Evolutionary conservation across 768 basidiomycete species (phyloP).

Genomic region (Pleurotus platypus): DNA sequence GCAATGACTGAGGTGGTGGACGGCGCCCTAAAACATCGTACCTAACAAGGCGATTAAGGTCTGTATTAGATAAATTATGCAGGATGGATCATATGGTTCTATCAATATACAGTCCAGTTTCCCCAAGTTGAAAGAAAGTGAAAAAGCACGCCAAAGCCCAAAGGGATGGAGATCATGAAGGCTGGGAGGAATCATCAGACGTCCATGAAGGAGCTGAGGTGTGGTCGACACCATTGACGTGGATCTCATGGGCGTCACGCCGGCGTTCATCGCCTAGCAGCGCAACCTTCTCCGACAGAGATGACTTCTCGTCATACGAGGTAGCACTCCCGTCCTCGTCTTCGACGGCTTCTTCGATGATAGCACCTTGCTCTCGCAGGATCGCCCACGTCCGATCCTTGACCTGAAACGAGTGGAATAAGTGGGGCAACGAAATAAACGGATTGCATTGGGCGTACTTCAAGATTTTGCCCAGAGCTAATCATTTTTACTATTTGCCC

Average conservation of each 20-base stretch:
- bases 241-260: background rate
- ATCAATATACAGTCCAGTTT: background rate
- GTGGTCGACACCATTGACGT: background rate
- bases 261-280: slow-evolving; percentile 29
- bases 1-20: slow-evolving; percentile 67
- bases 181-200: background rate
- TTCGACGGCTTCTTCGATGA: slow-evolving; percentile 58
- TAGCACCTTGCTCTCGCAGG: slow-evolving; percentile 59
- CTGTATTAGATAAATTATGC: background rate
- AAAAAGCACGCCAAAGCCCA: too few relatives aligned
- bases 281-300: slow-evolving; percentile 34
- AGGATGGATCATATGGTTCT: background rate
- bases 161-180: too few relatives aligned
- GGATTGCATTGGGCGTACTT: slow-evolving; percentile 32
- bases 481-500: slow-evolving; percentile 76
- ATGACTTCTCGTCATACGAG: slow-evolving; percentile 43
- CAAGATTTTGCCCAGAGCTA: slow-evolving; percentile 75
- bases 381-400: slow-evolving; percentile 56
- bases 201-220: background rate
- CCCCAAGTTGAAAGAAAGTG: too few relatives aligned
- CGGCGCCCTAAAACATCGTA: slow-evolving; percentile 36
- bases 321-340: slow-evolving; percentile 27
- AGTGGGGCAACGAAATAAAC: background rate
- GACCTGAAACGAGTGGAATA: slow-evolving; percentile 29
- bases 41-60: background rate